Conservation (phyloP, 176 grass and related monocot genomes). For the Musa troglodytarum region DNA sequence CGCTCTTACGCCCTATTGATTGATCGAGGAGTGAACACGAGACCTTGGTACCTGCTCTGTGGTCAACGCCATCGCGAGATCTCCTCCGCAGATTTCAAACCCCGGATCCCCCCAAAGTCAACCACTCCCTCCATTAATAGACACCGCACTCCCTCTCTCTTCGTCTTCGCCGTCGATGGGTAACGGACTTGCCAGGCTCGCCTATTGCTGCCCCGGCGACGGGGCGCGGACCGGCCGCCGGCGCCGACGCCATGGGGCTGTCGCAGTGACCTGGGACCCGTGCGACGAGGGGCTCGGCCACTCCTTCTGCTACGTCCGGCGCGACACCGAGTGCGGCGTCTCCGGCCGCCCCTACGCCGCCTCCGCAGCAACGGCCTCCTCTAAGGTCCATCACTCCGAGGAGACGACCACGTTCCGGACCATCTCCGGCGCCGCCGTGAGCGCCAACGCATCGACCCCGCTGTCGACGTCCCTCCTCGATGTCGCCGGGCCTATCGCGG, state of each 20-base stretch:
- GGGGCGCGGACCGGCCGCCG: conserved; percentile 5
- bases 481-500: conserved; percentile 24
- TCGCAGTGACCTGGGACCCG: conserved; percentile 62
- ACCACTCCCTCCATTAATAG: conserved; percentile 6
- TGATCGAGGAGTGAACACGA: neutral
- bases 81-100: neutral
- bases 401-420: conserved; percentile 45
- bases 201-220: conserved; percentile 26
- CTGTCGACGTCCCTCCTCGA: conserved; percentile 57
- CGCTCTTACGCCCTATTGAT: neutral
- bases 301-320: conserved; percentile 62
- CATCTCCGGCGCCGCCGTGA: conserved; percentile 61
- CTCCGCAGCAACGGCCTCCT: conserved; percentile 19
- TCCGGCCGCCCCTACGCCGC: conserved; percentile 26
- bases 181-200: conserved; percentile 40
- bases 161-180: conserved; percentile 50
- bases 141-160: conserved; percentile 31
- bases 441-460: conserved; percentile 72
- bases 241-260: conserved; percentile 6
- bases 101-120: conserved; percentile 1
- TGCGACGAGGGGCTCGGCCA: conserved; percentile 74
- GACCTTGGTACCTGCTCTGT: neutral
- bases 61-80: conserved; percentile 1
- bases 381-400: conserved; percentile 6
- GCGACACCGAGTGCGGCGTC: conserved; percentile 8